These are phyloP conservation scores for Pyrus hybrid DNA, from an alignment of 331 rosid genomes.

Conservation along the genomic window DNA sequence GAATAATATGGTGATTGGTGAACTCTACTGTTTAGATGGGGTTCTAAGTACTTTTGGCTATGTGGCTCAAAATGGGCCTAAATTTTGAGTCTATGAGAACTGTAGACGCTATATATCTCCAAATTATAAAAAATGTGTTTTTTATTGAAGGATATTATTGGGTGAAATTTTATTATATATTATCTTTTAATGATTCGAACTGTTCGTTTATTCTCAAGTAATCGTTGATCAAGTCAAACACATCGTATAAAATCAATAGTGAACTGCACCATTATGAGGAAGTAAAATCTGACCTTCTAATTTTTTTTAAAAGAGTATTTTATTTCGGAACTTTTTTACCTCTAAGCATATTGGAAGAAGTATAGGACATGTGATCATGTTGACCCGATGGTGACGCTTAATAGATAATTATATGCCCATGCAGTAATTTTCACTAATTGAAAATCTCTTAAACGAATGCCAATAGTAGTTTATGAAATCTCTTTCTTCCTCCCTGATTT, in stretches of 20 bases:
- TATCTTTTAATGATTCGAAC: too few species aligned
- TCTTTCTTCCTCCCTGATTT: background rate
- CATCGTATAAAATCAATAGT: background rate
- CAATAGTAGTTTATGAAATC: background rate
- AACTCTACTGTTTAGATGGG: too few species aligned
- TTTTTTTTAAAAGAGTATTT: background rate
- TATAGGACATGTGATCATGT: slow-evolving; percentile 7
- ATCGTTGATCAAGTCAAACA: background rate
- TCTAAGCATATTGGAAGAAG: background rate
- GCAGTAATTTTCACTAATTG: background rate
- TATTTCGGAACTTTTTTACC: background rate
- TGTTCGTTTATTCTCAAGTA: too few species aligned
- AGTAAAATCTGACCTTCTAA: background rate
- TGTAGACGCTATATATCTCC: background rate
- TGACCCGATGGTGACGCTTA: background rate
- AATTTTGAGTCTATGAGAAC: too few species aligned
- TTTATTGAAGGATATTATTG: background rate
- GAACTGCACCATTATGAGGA: background rate
- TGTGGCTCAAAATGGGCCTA: too few species aligned
- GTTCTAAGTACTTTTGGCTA: too few species aligned
- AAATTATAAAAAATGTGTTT: background rate
- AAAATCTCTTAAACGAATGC: background rate
- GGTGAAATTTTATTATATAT: background rate
- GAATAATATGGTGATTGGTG: too few species aligned
- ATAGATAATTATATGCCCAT: background rate